Base-by-base conservation (phyloP, 1,139 yeast genomes). In the Eremothecium cymbalariae region DNA sequence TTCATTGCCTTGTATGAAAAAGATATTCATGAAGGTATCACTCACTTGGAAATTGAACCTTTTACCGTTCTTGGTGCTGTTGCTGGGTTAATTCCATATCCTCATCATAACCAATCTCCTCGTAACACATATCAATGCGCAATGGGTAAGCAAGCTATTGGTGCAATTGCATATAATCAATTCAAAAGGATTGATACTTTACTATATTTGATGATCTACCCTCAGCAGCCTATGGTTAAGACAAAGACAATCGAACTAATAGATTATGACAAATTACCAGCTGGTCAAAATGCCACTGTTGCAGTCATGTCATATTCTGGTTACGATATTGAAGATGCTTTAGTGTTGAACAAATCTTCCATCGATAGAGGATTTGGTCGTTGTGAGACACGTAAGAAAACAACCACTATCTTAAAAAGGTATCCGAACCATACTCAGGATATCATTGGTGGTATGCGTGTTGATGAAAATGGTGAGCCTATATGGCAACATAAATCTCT, bases 71-170 rank as follows among this genome's bases (percentile, higher is more conserved):
- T 90, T 36, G 99, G 99, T 42, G 98, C 98, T 0, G 97, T 90
- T 41, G 99, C 99, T 0, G 98, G 98, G 28, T 71, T 90, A 49
- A 90, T 90, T 71, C 99, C 99, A n/a, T 90, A 90, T 53, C 99
- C 99, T 21, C 98, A 90, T 59, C 99, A 90, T 60, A 90, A 90
- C 60, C 98, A 90, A 66, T 86, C 96, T 4, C 98, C 98, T 32
- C 80, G 98, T 72, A 90, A 90, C 59, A 90, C 98, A 0, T 90
- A 90, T 65, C 98, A 90, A 66, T 90, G 96, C 73, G 98, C 98
- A 59, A 90, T 90, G 98, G 98, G 98, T 76, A 90, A 90, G 67
- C 99, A 90, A 65, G 98, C 98, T 15, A 90, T 90, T 61, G 99
- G 99, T 47, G 97, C 97, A 6, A 93, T 93, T 62, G 96, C 94